Evolutionary conservation across 805 yeast species (phyloP), one percentile per base, ranked within the genome.

Genomic region (Ogataea nonfermentans): DNA sequence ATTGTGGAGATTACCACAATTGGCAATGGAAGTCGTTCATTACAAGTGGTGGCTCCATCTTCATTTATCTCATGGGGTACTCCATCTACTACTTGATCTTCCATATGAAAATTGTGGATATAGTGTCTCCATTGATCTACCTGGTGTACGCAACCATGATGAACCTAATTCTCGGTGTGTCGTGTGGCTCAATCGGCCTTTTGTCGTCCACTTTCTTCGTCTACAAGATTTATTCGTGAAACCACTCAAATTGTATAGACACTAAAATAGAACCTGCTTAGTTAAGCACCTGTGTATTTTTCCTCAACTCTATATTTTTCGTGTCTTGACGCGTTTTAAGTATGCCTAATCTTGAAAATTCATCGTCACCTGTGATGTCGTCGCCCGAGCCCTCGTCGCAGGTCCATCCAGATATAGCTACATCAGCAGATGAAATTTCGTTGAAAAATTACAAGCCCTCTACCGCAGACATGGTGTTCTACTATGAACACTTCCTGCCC

Each of bases 11-110:
- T 54, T 78, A 77, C 36, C 74, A 76, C 35, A 65, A 71, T 49
- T 89, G 96, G 96, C 86, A 85, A 56, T 87, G 95, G 95, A 71
- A 81, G 49, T 69, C 88, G 9, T 87, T 86, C 60, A 59, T 77
- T 38, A 76, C 80, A 20, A 86, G 95, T 4, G 67, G 78, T 1
- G 67, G 78, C 4, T 78, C 90, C 41, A 74, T 85, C 33, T 87
- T 88, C 22, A 69, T 81, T 70, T 86, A 83, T 62, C 70, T 88
- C 42, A 77, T 77, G 48, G 59, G 69, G 7, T 87, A 84, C 57
- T 75, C 91, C 5, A 53, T 82, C 14, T 84, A 82, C 55, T 86
- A 88, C 58, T 75, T 78, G 53, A 53, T 75, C 36, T 66, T 68
- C 36, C 71, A 74, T 51, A 66, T 85, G 58, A 73, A 76, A 32